Conservation (phyloP, 164 flowering plant species). For the Dillenia turbinata region DNA sequence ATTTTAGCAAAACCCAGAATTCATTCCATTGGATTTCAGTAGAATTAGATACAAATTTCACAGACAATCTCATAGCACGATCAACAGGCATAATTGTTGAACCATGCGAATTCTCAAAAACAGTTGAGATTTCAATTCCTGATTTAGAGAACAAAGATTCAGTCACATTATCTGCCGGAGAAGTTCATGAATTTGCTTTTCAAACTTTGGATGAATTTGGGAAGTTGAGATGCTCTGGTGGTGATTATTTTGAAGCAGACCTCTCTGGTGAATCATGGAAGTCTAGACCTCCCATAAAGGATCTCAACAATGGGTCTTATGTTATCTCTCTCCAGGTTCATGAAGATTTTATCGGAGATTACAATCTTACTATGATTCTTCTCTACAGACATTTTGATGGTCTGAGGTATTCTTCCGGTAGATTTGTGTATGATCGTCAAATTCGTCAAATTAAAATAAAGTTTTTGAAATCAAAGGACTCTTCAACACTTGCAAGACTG, state of each 20-base stretch:
- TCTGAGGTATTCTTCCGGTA: constrained; percentile 49
- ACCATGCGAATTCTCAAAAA: constrained; percentile 52
- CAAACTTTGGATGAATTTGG: constrained; percentile 61
- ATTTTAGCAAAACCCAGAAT: background rate
- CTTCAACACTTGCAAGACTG: constrained; percentile 35
- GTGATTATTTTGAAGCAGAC: constrained; percentile 87
- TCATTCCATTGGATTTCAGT: constrained; percentile 40
- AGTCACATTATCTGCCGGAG: constrained; percentile 48
- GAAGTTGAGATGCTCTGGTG: constrained; percentile 59
- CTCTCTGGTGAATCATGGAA: constrained; percentile 87
- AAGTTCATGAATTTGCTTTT: constrained; percentile 56
- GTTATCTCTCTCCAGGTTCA: constrained; percentile 70
- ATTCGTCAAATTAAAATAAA: constrained; percentile 43
- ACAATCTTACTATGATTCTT: constrained; percentile 57
- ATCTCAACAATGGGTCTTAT: constrained; percentile 75
- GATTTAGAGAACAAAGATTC: constrained; percentile 31
- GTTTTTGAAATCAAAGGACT: constrained; percentile 17
- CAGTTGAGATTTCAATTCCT: constrained; percentile 45
- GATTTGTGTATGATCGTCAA: constrained; percentile 46
- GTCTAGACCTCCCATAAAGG: constrained; percentile 72
- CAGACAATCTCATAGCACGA: constrained; percentile 45
- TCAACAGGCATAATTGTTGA: constrained; percentile 69
- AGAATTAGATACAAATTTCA: constrained; percentile 51
- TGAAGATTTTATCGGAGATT: constrained; percentile 67
- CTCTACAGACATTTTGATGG: constrained; percentile 78